Evolutionary conservation across 345 rosid species (phyloP), one percentile per base, ranked within the genome.

Genomic region (Bruguiera parviflora): DNA sequence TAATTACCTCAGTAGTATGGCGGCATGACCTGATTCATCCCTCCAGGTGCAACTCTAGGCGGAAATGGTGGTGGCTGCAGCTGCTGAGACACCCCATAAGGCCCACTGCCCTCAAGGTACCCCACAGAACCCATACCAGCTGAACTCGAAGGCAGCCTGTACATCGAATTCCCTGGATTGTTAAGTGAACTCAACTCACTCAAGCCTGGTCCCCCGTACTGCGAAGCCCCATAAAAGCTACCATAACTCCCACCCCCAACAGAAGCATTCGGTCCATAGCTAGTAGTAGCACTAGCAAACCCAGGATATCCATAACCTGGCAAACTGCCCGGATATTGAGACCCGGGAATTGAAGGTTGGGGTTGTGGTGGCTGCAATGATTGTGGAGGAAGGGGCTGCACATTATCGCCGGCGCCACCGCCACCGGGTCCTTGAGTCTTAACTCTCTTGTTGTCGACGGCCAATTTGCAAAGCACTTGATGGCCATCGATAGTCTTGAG

Each of bases 401-500:
- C 37, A 35, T 20, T 57, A 27, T 53, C 71, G n/a, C 53, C 33
- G 8, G 2, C 11, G 28, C 27, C 25, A 21, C 56, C 32, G 15
- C 52, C 46, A 58, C 29, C 58, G 6, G 58, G 58, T 13, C 16
- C 66, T 20, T 70, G 71, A 65, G 62, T 15, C 66, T 77, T 77
- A 5, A 60, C 73, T 61, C 63, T 72, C 73, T 72, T 77, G 19
- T 77, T 77, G 53, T 68, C 80, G 59, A 56, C 80, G 52, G 69
- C 65, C 72, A 69, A 71, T 29, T 79, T 82, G 35, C 85, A 82
- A 32, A 61, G 27, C 10, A 82, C 61, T 63, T 77, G 83, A 61
- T 75, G 77, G 33, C 86, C 86, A 49, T 83, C 84, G 33, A 83
- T 61, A 28, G 11, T 73, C 78, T 83, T 83, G 37, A 67, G 21